Percentiles rank a stretch among this genome's conserved stretches.
phyloP scores from a whole-genome alignment of 352 stramenopile genomes.

The Phytophthora tubulina region DNA sequence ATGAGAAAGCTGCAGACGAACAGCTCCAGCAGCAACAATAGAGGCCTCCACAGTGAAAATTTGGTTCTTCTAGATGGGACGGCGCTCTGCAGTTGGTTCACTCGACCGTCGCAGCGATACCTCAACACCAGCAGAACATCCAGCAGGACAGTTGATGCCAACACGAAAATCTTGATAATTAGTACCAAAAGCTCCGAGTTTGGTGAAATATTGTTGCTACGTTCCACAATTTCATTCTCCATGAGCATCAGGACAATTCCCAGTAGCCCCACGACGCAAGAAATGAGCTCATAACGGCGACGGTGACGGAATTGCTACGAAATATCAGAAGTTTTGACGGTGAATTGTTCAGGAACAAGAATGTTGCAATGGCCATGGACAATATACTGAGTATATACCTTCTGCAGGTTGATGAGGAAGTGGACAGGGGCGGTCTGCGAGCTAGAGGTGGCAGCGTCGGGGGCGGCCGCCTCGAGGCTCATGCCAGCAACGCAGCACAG shows the following conservation, averaged over 20 bases:
- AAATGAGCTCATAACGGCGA: conserved; percentile 59
- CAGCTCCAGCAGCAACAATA: conserved; percentile 61
- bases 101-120: conserved; percentile 54
- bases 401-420: conserved; percentile 33
- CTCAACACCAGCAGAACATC: conserved; percentile 57
- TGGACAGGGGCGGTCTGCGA: conserved; percentile 1
- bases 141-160: conserved; percentile 53
- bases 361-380: too few species aligned
- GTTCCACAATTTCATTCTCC: conserved; percentile 70
- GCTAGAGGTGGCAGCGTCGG: not conserved
- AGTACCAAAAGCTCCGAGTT: conserved; percentile 19
- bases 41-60: conserved; percentile 38
- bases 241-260: conserved; percentile 74
- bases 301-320: conserved; percentile 61
- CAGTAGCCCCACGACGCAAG: conserved; percentile 53
- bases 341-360: not conserved
- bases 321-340: not conserved
- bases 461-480: conserved; percentile 12
- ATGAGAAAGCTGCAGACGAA: conserved; percentile 74
- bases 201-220: conserved; percentile 2
- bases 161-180: conserved; percentile 51
- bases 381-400: conserved; percentile 9
- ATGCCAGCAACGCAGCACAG: conserved; percentile 13
- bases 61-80: conserved; percentile 37
- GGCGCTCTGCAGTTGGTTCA: conserved; percentile 66